Evolutionary conservation across 192 early-diverging fungal species (phyloP).

Genomic region (Spizellomyces sp.): DNA sequence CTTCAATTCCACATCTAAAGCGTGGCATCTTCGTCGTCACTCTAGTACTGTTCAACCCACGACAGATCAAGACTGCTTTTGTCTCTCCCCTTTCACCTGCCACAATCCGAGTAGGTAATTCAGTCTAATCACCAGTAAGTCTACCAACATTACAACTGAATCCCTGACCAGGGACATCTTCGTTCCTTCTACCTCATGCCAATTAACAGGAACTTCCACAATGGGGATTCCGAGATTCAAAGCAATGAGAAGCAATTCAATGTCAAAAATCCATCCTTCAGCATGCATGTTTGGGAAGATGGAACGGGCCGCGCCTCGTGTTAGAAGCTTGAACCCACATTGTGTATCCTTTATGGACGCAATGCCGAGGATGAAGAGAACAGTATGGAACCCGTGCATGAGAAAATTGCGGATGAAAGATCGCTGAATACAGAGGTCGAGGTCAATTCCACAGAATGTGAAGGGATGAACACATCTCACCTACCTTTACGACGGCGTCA

Average conservation of each 20-base stretch:
- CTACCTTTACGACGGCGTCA: constrained; percentile 85
- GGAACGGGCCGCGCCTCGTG: constrained; percentile 68
- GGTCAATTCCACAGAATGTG: background rate
- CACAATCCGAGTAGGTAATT: constrained; percentile 86
- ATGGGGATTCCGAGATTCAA: constrained; percentile 72
- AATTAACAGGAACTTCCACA: constrained; percentile 87
- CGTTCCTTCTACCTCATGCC: constrained; percentile 96
- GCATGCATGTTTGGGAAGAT: constrained; percentile 93
- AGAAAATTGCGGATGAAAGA: constrained; percentile 90
- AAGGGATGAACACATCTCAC: background rate
- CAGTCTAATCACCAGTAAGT: constrained; percentile 83
- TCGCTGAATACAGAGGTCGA: constrained; percentile 55
- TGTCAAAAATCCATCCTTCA: constrained; percentile 97
- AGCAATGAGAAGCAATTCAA: constrained; percentile 89
- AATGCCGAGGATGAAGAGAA: constrained; percentile 87
- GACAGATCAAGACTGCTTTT: background rate
- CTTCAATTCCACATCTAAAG: too few relatives aligned
- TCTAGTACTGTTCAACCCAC: too few relatives aligned
- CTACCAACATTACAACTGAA: constrained; percentile 86
- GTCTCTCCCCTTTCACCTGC: constrained; percentile 38
- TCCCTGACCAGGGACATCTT: constrained; percentile 89
- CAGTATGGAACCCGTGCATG: constrained; percentile 91
- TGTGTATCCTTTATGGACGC: constrained; percentile 91
- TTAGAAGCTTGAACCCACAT: constrained; percentile 97
- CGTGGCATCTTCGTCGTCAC: too few relatives aligned